phyloP scores from a whole-genome alignment of 768 basidiomycete genomes.

The Leucosporidium yakuticum region DNA sequence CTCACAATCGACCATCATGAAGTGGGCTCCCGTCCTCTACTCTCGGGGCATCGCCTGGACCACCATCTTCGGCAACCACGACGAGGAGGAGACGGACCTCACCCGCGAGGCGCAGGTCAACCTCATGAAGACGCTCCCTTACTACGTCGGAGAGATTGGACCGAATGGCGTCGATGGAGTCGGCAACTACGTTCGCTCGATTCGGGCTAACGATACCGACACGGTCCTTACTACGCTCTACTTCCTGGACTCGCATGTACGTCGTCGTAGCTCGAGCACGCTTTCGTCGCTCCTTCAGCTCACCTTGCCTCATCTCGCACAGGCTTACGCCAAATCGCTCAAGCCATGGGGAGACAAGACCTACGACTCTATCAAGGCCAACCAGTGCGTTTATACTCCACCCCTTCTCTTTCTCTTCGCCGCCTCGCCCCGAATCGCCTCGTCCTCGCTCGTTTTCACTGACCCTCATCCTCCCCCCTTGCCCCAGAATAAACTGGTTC shows the following conservation, averaged over 20 bases:
- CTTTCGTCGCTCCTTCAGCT: not conserved
- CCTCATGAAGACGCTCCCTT: conserved; percentile 68
- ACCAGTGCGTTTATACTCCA: conserved; percentile 13
- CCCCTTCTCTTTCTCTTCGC: no score
- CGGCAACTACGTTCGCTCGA: conserved; percentile 62
- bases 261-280: not conserved
- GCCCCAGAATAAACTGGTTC: conserved; percentile 37
- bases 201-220: conserved; percentile 20
- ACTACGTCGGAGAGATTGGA: conserved; percentile 72
- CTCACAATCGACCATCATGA: conserved; percentile 75
- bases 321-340: conserved; percentile 12
- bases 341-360: conserved; percentile 16
- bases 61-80: conserved; percentile 91
- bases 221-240: conserved; percentile 36
- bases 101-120: conserved; percentile 59
- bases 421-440: no score
- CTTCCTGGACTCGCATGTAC: conserved; percentile 39
- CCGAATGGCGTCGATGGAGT: conserved; percentile 80
- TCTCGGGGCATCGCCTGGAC: conserved; percentile 79
- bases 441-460: not conserved
- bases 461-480: not conserved
- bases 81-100: conserved; percentile 61
- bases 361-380: conserved; percentile 37
- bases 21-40: conserved; percentile 72
- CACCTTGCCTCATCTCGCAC: not conserved